Conservation (phyloP, 306 rosid species). For the Cajanus cajan region DNA sequence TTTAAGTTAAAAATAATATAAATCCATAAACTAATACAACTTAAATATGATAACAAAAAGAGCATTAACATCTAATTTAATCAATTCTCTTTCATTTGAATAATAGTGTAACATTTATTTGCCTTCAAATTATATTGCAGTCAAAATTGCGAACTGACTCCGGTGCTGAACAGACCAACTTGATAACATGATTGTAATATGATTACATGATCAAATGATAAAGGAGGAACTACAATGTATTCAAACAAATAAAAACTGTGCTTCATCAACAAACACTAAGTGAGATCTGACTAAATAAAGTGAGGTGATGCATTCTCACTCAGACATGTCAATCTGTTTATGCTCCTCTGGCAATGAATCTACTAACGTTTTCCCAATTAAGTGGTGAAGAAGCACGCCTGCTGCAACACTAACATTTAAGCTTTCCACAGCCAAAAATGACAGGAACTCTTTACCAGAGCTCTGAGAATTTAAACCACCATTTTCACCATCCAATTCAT, state of each 20-base stretch:
- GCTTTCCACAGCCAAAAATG: conserved; percentile 94
- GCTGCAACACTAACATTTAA: conserved; percentile 96
- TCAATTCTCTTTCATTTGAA: conserved; percentile 5
- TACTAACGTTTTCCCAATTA: conserved; percentile 51
- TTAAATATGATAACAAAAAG: conserved; percentile 6
- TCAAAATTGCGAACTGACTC: conserved; percentile 24
- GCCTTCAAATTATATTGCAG: neutral
- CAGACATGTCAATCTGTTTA: conserved; percentile 28
- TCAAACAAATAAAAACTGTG: conserved; percentile 4
- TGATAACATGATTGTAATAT: neutral
- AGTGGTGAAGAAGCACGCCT: conserved; percentile 95
- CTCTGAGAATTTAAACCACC: conserved; percentile 31
- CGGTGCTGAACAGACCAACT: neutral
- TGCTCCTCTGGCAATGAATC: conserved; percentile 24
- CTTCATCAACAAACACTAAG: conserved; percentile 13
- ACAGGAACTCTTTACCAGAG: conserved; percentile 62
- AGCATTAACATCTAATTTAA: neutral
- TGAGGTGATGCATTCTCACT: conserved; percentile 30
- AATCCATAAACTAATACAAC: conserved; percentile 1
- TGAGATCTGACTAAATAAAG: neutral
- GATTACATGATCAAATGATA: conserved; percentile 4
- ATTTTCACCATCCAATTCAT: conserved; percentile 50
- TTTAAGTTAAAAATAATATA: neutral
- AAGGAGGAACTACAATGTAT: neutral
- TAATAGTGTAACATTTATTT: neutral